Evolutionary conservation across 2,329 filamentous ascomycete species (phyloP).

Genomic region (Ascochyta lentis): DNA sequence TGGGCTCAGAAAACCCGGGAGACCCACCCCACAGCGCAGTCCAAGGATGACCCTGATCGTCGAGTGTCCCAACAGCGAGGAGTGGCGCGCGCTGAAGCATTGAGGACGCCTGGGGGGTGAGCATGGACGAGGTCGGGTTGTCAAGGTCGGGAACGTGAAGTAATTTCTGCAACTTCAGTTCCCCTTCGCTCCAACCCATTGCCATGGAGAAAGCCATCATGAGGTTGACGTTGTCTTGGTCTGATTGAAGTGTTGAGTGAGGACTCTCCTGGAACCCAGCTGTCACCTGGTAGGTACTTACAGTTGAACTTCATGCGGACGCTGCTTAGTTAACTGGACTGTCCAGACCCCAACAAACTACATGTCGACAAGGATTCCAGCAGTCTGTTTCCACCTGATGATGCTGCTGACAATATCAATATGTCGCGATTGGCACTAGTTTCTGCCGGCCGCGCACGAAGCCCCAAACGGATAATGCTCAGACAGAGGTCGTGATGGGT

Average conservation of each 20-base stretch:
- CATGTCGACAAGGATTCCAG: neutral
- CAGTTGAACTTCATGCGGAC: neutral
- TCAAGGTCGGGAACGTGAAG: slow-evolving; percentile 64
- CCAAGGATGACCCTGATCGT: slow-evolving; percentile 72
- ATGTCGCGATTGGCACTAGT: slow-evolving; percentile 18
- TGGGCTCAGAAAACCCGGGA: slow-evolving; percentile 68
- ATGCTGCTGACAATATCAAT: slow-evolving; percentile 6
- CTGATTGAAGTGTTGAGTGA: no score
- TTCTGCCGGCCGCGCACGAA: slow-evolving; percentile 12
- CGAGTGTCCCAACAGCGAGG: slow-evolving; percentile 75
- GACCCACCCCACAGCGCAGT: slow-evolving; percentile 80
- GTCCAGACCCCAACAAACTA: neutral
- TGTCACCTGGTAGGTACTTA: no score
- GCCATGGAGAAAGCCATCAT: slow-evolving; percentile 54
- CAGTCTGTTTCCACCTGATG: neutral
- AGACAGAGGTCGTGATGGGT: neutral
- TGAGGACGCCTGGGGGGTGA: slow-evolving; percentile 66
- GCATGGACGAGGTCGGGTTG: slow-evolving; percentile 72
- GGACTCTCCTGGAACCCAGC: no score
- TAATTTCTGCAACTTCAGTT: slow-evolving; percentile 68
- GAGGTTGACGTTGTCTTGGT: neutral
- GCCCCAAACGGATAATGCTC: neutral
- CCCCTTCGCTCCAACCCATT: slow-evolving; percentile 69
- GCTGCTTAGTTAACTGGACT: neutral
- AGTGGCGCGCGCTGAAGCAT: slow-evolving; percentile 70